These are phyloP conservation scores for Blastobotrys elegans DNA, from an alignment of 1,139 yeast species.

Conservation along the genomic window DNA sequence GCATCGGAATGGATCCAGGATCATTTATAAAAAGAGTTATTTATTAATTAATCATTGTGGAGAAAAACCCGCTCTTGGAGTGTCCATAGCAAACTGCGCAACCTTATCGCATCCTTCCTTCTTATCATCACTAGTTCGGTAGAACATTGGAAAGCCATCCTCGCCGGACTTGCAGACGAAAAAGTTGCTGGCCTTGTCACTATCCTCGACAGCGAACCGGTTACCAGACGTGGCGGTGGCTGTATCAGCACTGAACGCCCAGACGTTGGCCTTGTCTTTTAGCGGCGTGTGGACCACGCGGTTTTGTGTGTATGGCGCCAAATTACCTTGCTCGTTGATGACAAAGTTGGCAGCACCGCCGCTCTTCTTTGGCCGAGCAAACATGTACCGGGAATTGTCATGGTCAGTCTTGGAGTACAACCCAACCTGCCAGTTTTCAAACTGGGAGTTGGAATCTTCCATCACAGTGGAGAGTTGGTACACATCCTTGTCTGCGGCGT, in stretches of 20 bases:
- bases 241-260: background rate
- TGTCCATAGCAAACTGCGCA: background rate
- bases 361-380: background rate
- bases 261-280: background rate
- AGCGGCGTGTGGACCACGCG: background rate
- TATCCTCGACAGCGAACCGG: background rate
- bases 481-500: too few species aligned
- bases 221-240: background rate
- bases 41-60: too few species aligned
- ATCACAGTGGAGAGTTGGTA: background rate
- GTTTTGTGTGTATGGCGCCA: background rate
- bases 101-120: background rate
- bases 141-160: background rate
- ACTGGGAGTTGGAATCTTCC: background rate
- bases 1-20: slow-evolving; percentile 27
- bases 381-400: background rate
- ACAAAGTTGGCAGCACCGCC: background rate
- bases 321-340: background rate
- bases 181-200: background rate
- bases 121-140: background rate
- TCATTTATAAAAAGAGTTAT: slow-evolving; percentile 20
- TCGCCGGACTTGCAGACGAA: background rate
- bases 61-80: too few species aligned
- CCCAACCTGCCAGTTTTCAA: background rate
- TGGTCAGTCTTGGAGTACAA: background rate